A percentile compares a stretch with the other conserved stretches of the same genome.
Evolutionary conservation across 345 rosid genomes (phyloP).

Genomic region (Salix caprea): DNA sequence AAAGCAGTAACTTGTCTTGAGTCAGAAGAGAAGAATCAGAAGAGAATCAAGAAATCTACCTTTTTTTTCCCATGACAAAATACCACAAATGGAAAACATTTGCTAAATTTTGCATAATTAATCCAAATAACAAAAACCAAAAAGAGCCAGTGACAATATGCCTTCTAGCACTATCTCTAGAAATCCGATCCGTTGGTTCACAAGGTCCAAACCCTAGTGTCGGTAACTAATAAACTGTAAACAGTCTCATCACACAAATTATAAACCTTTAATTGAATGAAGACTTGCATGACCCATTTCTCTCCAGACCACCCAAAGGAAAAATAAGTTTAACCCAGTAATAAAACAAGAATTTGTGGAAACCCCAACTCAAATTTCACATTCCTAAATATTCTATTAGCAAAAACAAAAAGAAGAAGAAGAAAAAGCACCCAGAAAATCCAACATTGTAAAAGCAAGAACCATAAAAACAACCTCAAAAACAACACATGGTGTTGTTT

Average conservation of each 20-base stretch:
- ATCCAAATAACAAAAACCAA: not conserved
- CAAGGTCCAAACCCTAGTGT: not conserved
- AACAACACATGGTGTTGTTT: not conserved
- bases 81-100: not conserved
- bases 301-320: not conserved
- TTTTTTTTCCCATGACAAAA: not conserved
- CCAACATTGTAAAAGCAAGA: constrained; percentile 18
- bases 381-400: not conserved
- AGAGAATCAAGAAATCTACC: not conserved
- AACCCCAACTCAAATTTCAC: constrained; percentile 8
- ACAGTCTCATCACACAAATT: not conserved
- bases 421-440: constrained; percentile 12
- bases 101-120: not conserved
- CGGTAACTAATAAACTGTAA: not conserved
- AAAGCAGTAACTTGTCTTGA: not conserved
- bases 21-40: not conserved
- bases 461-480: not conserved
- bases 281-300: not conserved
- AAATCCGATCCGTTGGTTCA: not conserved
- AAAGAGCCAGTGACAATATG: not conserved
- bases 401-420: constrained; percentile 10
- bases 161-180: not conserved
- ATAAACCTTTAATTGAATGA: not conserved
- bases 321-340: not conserved
- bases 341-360: not conserved